Evolutionary conservation across 2,329 filamentous ascomycete genomes (phyloP).

Genomic region (Cercospora sesami): DNA sequence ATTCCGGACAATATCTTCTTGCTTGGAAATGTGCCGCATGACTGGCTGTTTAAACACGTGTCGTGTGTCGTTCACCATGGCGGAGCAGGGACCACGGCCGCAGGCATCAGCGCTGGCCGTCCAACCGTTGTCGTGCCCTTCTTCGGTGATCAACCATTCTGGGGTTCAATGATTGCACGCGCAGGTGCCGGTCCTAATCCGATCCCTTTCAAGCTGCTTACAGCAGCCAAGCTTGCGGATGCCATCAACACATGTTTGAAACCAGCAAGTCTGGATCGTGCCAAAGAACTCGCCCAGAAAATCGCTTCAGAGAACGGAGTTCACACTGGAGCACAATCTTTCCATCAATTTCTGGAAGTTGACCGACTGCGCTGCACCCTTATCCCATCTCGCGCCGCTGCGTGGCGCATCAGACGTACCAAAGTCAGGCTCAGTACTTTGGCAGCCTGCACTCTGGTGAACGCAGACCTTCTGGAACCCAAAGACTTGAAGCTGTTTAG

Average conservation of each 20-base stretch:
- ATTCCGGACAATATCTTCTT: constrained; percentile 50
- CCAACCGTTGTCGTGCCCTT: constrained; percentile 59
- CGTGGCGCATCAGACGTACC: constrained; percentile 72
- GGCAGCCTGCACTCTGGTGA: constrained; percentile 68
- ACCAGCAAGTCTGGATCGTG: constrained; percentile 40
- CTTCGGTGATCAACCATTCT: constrained; percentile 59
- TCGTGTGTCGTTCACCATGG: constrained; percentile 60
- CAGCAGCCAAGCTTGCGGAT: constrained; percentile 45
- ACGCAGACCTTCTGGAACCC: constrained; percentile 64
- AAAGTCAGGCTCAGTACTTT: constrained; percentile 70
- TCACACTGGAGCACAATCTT: constrained; percentile 45
- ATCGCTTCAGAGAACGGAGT: constrained; percentile 49
- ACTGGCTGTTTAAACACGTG: constrained; percentile 60
- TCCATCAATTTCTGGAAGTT: constrained; percentile 57
- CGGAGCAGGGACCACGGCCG: constrained; percentile 60
- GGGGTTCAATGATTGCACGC: constrained; percentile 54
- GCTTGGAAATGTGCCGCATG: constrained; percentile 57
- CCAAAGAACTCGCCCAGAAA: constrained; percentile 42
- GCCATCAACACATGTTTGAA: constrained; percentile 50
- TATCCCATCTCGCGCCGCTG: constrained; percentile 66
- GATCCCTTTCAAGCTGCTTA: constrained; percentile 50
- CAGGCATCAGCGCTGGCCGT: constrained; percentile 53
- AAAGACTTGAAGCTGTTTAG: constrained; percentile 69
- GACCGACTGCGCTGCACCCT: constrained; percentile 69
- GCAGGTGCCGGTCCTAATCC: constrained; percentile 53